Conservation (phyloP, 192 early-diverging fungal genomes). For the Linderina pennispora region DNA sequence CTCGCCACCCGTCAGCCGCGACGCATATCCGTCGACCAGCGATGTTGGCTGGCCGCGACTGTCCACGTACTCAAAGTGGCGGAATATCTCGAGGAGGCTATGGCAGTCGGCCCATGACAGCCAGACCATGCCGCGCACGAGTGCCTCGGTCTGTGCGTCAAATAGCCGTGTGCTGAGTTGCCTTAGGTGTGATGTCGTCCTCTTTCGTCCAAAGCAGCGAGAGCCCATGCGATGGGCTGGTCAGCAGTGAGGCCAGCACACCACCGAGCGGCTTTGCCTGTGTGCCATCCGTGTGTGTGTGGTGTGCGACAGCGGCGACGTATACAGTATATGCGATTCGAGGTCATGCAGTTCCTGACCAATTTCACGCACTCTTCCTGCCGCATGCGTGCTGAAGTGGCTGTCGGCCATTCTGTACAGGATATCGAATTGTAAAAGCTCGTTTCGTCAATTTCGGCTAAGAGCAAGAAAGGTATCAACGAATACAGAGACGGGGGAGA, state of each 20-base stretch:
- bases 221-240: background rate
- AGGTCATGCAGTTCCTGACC: slow-evolving; percentile 18
- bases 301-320: too few relatives aligned
- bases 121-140: slow-evolving; percentile 23
- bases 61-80: slow-evolving; percentile 36
- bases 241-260: background rate
- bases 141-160: background rate
- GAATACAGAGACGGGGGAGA: background rate
- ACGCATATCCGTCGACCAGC: slow-evolving; percentile 32
- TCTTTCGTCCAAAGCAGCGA: too few relatives aligned
- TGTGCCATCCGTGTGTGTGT: background rate
- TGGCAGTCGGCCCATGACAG: slow-evolving; percentile 44
- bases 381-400: background rate
- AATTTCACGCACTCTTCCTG: slow-evolving; percentile 24
- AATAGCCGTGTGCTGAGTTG: slow-evolving; percentile 14
- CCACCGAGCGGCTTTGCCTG: background rate
- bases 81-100: slow-evolving; percentile 22
- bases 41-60: slow-evolving; percentile 28
- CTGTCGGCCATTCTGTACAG: too few relatives aligned
- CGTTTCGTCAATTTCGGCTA: background rate
- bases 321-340: slow-evolving; percentile 18
- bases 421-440: too few relatives aligned
- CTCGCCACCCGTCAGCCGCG: slow-evolving; percentile 30
- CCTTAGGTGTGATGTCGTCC: too few relatives aligned
- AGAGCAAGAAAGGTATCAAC: slow-evolving; percentile 1